Conservation (phyloP, 805 yeast genomes). For the Saccharomyces mikatae region DNA sequence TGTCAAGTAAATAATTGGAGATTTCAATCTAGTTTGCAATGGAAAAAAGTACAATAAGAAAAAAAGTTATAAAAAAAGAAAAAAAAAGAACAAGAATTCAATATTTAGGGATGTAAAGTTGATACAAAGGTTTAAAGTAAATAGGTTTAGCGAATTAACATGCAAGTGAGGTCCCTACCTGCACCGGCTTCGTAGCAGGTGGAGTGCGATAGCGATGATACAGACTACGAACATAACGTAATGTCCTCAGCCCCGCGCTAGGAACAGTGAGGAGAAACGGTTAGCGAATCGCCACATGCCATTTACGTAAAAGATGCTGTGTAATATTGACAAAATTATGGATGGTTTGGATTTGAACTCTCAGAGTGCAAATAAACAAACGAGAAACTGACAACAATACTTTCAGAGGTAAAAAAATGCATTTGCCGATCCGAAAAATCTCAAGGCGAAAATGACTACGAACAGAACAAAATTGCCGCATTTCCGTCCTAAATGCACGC, state of each 20-base stretch:
- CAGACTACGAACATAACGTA: background rate
- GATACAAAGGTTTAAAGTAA: background rate
- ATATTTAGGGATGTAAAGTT: background rate
- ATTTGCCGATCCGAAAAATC: background rate
- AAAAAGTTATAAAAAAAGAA: background rate
- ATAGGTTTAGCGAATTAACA: background rate
- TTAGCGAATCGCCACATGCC: background rate
- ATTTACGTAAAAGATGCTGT: background rate
- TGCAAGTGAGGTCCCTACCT: background rate
- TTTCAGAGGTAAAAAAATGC: background rate
- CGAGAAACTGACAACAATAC: background rate
- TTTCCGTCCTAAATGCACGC: no score
- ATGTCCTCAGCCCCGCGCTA: background rate
- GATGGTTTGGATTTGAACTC: background rate
- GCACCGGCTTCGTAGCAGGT: background rate
- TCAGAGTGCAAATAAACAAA: background rate
- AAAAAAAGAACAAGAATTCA: background rate
- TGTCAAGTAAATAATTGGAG: background rate
- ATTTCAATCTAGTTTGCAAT: background rate
- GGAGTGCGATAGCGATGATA: background rate
- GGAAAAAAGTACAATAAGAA: background rate
- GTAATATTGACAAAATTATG: background rate
- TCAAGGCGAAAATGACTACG: background rate
- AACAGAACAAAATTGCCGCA: background rate
- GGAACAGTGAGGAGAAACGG: background rate